Base-by-base conservation (phyloP, 768 basidiomycete species). In the Pisolithus sp. region DNA sequence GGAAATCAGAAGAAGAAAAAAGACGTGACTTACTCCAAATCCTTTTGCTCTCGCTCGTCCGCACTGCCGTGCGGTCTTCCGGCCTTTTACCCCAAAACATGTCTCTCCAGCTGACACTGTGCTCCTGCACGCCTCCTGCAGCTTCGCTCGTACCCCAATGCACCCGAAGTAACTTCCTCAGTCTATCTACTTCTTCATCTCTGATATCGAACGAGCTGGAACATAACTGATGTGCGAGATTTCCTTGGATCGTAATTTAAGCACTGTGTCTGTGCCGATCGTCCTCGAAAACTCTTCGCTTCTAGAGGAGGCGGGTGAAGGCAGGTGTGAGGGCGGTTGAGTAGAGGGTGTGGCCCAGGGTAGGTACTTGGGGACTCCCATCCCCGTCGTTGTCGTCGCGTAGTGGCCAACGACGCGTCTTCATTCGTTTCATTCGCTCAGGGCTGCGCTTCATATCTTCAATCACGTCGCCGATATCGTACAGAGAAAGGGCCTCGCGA, bases 311-410 rank as follows among this genome's bases (percentile, higher is more conserved):
- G 66, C 88, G 84, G 51, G 85, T 80, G 26, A 83, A 80, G 53
- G 86, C 64, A 20, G 85, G 85, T 44, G 78, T 80, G 58, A 86
- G 71, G 9, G 82, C 83, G 41, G 82, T 68, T 28, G 83, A 79
- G 64, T 80, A 87, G 55, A 86, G 48, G 49, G 83, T 70, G 58
- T 87, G 84, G n/a, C n/a, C n/a, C n/a, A n/a, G 26, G 81, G 83
- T 51, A 84, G 61, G 68, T 86, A 86, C 7, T 64, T 60, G 24
- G 68, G 59, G 50, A 57, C 50, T 3, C 50, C 49, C 68, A 69
- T 69, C 13, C 44, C n/a, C 46, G 30, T 30, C 30, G 30, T 30
- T 7, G 30, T 30, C 30, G 30, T 30, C 8, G 30, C 10, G 30
- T 2, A 7, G 30, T 30, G 30, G 30, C 30, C 2, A 30, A 30